These are phyloP conservation scores for Ogataea naganishii DNA, from an alignment of 805 yeast species.

Conservation along the genomic window DNA sequence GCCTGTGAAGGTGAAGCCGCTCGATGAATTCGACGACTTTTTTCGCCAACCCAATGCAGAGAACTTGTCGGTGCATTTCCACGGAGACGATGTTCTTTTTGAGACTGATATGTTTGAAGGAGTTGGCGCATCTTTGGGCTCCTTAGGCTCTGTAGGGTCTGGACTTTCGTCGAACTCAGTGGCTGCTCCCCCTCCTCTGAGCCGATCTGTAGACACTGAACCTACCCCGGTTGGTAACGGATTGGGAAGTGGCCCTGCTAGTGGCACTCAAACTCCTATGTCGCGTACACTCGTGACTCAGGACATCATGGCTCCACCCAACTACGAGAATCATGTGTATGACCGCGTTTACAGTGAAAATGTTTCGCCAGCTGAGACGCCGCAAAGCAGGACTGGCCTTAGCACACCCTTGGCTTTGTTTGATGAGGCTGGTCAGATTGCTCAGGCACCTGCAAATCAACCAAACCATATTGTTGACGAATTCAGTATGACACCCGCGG, in stretches of 20 bases:
- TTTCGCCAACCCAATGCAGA: conserved; percentile 12
- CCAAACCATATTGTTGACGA: conserved; percentile 10
- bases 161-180: no score
- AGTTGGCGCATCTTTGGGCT: no score
- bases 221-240: conserved; percentile 12
- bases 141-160: no score
- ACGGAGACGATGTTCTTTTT: conserved; percentile 19
- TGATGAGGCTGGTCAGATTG: not conserved
- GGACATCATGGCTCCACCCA: conserved; percentile 71
- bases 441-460: not conserved
- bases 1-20: conserved; percentile 45
- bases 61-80: conserved; percentile 18
- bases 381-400: conserved; percentile 9
- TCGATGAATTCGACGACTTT: conserved; percentile 19
- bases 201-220: conserved; percentile 6
- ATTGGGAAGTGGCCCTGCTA: no score
- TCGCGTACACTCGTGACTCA: no score
- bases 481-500: conserved; percentile 15
- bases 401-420: conserved; percentile 1
- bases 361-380: conserved; percentile 37
- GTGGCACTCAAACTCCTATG: no score
- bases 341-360: conserved; percentile 72
- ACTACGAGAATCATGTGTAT: conserved; percentile 72
- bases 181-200: no score
- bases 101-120: no score